Conservation (phyloP, 106 monocot species). For the Narthecium ossifragum region DNA sequence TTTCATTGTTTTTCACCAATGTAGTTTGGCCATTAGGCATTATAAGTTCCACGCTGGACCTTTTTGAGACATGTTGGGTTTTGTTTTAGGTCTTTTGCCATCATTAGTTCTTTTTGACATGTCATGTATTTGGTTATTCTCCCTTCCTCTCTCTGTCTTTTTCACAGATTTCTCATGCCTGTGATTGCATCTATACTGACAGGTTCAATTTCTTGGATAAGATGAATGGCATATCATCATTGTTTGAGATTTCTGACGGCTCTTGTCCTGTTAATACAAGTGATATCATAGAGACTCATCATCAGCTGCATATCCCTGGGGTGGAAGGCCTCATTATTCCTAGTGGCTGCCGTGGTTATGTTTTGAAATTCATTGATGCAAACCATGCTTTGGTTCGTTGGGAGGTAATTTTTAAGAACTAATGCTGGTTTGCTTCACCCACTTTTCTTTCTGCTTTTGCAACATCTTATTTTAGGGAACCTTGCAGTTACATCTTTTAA, state of each 20-base stretch:
- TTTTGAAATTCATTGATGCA: slow-evolving; percentile 59
- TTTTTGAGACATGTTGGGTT: too few relatives aligned
- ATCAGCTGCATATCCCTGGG: slow-evolving; percentile 44
- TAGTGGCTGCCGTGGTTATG: slow-evolving; percentile 44
- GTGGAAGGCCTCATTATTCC: slow-evolving; percentile 70
- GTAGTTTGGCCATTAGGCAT: too few relatives aligned
- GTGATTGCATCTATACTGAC: slow-evolving; percentile 5
- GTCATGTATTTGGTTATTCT: background rate
- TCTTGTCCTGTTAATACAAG: slow-evolving; percentile 13
- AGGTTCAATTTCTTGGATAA: slow-evolving; percentile 84
- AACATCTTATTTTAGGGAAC: background rate
- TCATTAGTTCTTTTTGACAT: background rate
- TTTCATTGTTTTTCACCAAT: too few relatives aligned
- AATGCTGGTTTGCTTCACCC: too few relatives aligned
- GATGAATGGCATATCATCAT: slow-evolving; percentile 46
- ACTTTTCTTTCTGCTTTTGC: background rate
- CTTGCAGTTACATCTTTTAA: background rate
- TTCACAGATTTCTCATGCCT: too few relatives aligned
- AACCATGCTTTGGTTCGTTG: slow-evolving; percentile 69
- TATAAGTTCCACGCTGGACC: too few relatives aligned
- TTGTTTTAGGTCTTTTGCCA: background rate
- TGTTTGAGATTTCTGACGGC: slow-evolving; percentile 36
- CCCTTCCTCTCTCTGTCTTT: too few relatives aligned
- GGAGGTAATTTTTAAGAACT: slow-evolving; percentile 61
- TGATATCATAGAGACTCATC: slow-evolving; percentile 35